A percentile compares a stretch with the other conserved stretches of the same genome.
Evolutionary conservation across 2,329 filamentous ascomycete species (phyloP).

Genomic region (Colletotrichum phormii): DNA sequence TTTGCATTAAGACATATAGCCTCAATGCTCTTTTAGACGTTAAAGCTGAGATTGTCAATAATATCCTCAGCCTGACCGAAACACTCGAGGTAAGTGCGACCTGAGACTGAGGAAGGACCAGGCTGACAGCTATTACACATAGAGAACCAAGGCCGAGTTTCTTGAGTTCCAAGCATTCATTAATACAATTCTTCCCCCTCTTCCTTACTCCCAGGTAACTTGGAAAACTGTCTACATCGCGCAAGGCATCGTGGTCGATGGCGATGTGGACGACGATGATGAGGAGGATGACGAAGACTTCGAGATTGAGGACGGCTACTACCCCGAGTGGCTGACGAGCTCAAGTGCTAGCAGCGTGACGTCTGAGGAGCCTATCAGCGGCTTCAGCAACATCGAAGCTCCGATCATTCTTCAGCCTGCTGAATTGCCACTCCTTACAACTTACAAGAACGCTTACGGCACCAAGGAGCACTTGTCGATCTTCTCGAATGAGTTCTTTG

Average conservation of each 20-base stretch:
- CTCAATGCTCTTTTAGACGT: neutral
- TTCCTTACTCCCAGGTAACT: constrained; percentile 9
- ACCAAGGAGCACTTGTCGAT: neutral
- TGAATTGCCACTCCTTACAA: neutral
- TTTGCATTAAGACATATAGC: neutral
- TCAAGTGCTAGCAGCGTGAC: neutral
- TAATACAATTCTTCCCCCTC: neutral
- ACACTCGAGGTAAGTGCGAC: neutral
- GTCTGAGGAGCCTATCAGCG: neutral
- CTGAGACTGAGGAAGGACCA: neutral
- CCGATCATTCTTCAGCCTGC: neutral
- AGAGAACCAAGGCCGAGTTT: neutral
- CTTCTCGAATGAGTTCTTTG: constrained; percentile 55
- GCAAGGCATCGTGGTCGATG: neutral
- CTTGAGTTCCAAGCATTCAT: neutral
- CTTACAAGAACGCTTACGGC: neutral
- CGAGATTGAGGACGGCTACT: neutral
- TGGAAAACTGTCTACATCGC: constrained; percentile 13
- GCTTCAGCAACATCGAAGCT: accelerated
- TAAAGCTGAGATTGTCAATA: neutral
- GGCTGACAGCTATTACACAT: neutral
- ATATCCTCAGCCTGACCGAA: neutral
- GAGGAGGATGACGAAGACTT: neutral
- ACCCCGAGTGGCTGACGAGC: too few relatives aligned
- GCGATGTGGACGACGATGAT: neutral